Evolutionary conservation across 306 rosid species (phyloP), one percentile per base, ranked within the genome.

Genomic region (Prunus dulcis): DNA sequence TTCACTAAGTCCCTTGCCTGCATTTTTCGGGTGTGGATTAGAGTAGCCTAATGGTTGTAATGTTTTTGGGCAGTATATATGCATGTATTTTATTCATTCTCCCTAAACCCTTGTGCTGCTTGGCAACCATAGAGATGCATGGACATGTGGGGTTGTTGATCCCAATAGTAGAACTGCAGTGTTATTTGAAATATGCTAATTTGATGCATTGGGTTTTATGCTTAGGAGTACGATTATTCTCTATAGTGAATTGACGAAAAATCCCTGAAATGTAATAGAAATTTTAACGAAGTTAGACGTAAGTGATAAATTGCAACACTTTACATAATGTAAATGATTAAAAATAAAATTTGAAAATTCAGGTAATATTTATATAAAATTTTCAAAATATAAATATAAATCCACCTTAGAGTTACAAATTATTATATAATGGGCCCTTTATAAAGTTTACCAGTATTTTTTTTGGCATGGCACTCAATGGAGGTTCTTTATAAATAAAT

Each of bases 91-190:
- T 46, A 57, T 58, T 23, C 34, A 57, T 38, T 57, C 8, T 13
- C 12, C 11, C 14, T n/a, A n/a, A n/a, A n/a, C n/a, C n/a, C 27
- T 50, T 87, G 98, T 95, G 85, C 82, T 95, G 58, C 94, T 95
- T 63, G 98, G 98, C 41, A 94, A 94, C 82, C 97, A 94, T 70
- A 87, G 98, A 85, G 98, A 94, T 87, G 98, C 98, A 67, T 94
- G 98, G 97, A 89, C 93, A 0, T 94, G 81, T 76, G 98, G 98
- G 51, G 96, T 97, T 64, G 98, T 94, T 67, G 98, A 94, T 67
- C 97, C 98, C 46, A 85, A 91, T 85, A 94, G 97, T 74, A 97
- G 98, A 61, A 94, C 98, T 28, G 97, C 98, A 34, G 89, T 95
- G 2, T 74, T 94, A 63, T 97, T 94, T 15, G 97, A 89, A 97